Percentiles rank a stretch among this genome's conserved stretches.
phyloP scores from a whole-genome alignment of 2,329 filamentous ascomycete genomes.

The Fusarium sp. region DNA sequence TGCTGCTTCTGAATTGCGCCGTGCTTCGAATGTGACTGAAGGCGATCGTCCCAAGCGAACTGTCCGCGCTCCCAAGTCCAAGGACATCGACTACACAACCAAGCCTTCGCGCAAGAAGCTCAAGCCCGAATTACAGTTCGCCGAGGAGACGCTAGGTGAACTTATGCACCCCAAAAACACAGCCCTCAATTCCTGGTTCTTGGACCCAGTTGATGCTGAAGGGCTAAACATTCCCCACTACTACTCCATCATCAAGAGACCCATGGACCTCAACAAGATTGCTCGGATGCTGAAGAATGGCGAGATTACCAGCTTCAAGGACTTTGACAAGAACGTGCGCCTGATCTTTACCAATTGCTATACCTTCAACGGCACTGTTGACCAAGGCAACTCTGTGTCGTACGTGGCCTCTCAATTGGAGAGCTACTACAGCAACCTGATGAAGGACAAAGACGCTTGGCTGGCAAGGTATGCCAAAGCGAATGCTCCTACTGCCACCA shows the following conservation, averaged over 20 bases:
- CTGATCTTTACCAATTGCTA: conserved; percentile 91
- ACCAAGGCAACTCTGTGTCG: conserved; percentile 76
- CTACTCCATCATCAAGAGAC: conserved; percentile 92
- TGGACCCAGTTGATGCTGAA: conserved; percentile 89
- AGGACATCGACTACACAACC: conserved; percentile 87
- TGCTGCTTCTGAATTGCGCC: conserved; percentile 60
- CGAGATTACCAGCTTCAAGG: conserved; percentile 83
- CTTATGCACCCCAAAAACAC: conserved; percentile 79
- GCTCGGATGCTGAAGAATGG: conserved; percentile 79
- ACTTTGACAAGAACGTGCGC: conserved; percentile 85
- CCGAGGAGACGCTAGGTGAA: conserved; percentile 82
- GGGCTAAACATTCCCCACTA: conserved; percentile 94
- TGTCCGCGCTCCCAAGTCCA: conserved; percentile 89
- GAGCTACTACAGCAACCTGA: conserved; percentile 78
- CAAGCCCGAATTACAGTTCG: conserved; percentile 89
- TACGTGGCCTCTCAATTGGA: conserved; percentile 78
- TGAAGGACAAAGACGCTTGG: conserved; percentile 84
- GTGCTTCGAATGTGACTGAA: conserved; percentile 82
- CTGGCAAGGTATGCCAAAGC: conserved; percentile 76
- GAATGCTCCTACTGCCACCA: conserved; percentile 68
- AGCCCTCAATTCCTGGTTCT: conserved; percentile 77
- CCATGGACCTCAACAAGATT: conserved; percentile 94
- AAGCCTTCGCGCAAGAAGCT: conserved; percentile 86
- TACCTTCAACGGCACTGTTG: conserved; percentile 79
- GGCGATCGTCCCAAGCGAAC: conserved; percentile 89